A percentile compares a stretch with the other conserved stretches of the same genome.
These are phyloP conservation scores for Dysphania ambrosioides DNA, from an alignment of 148 eudicot genomes.

Conservation along the genomic window DNA sequence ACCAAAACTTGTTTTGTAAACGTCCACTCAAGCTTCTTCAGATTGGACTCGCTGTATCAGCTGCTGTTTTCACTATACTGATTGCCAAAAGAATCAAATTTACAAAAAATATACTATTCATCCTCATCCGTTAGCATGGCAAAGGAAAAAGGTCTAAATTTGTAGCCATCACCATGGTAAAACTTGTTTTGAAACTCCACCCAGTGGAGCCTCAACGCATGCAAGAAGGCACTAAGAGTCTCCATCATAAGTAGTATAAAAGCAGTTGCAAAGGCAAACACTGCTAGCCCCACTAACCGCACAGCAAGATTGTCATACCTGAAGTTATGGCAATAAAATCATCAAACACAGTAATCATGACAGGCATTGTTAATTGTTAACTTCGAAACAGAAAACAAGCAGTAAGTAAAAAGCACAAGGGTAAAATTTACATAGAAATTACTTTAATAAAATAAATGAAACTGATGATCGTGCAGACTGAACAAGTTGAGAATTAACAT, in stretches of 20 bases:
- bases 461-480: background rate
- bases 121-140: slow-evolving; percentile 78
- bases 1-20: slow-evolving; percentile 21
- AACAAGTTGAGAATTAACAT: background rate
- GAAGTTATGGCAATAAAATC: slow-evolving; percentile 15
- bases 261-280: slow-evolving; percentile 88
- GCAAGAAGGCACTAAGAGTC: slow-evolving; percentile 93
- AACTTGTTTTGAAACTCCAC: slow-evolving; percentile 94
- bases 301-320: slow-evolving; percentile 73
- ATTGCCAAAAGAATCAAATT: slow-evolving; percentile 29
- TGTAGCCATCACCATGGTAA: slow-evolving; percentile 91
- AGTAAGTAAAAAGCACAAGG: background rate
- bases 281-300: slow-evolving; percentile 67
- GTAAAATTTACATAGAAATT: background rate
- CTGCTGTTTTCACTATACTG: slow-evolving; percentile 17
- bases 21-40: slow-evolving; percentile 18
- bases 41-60: slow-evolving; percentile 5
- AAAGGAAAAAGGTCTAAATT: slow-evolving; percentile 89
- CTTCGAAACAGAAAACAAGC: background rate
- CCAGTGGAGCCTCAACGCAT: slow-evolving; percentile 99
- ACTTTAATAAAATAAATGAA: background rate
- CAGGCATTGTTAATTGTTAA: background rate
- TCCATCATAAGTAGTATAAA: slow-evolving; percentile 96
- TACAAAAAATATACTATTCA: slow-evolving; percentile 45
- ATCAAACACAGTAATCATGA: background rate